phyloP scores from a whole-genome alignment of 2,329 filamentous ascomycete species.

The Colletotrichum sp. region DNA sequence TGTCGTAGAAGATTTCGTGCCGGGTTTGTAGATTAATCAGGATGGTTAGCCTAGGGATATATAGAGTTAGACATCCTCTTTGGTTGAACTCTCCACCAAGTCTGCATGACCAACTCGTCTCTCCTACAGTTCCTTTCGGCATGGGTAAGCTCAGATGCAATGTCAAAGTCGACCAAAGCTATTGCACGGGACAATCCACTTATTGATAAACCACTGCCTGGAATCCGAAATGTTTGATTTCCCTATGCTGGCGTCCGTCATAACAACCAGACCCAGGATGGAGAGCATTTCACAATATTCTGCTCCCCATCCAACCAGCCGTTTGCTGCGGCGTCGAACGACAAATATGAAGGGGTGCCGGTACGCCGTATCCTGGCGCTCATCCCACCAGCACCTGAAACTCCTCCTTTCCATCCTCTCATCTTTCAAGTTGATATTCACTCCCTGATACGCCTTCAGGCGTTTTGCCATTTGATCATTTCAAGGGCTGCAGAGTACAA shows the following conservation, averaged over 20 bases:
- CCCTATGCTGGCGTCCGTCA: conserved; percentile 16
- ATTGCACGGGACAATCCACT: neutral
- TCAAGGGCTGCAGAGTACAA: neutral
- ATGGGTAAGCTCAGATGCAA: neutral
- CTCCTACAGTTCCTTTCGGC: neutral
- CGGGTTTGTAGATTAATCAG: neutral
- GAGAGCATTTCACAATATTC: conserved; percentile 70
- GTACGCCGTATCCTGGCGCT: neutral
- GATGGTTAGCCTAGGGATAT: neutral
- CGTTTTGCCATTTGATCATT: conserved; percentile 15
- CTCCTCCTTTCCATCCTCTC: neutral
- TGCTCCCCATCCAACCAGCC: conserved; percentile 41
- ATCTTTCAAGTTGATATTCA: neutral
- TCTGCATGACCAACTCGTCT: neutral
- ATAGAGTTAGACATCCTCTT: neutral
- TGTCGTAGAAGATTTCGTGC: conserved; percentile 50
- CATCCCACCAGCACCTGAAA: neutral
- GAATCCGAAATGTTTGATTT: neutral
- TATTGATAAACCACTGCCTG: neutral
- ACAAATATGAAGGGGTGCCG: neutral
- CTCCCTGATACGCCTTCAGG: conserved; percentile 18
- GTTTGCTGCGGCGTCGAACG: conserved; percentile 1
- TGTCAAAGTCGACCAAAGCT: neutral
- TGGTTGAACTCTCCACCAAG: neutral
- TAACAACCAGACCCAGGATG: neutral